Percentiles rank a stretch among this genome's conserved stretches.
Evolutionary conservation across 1,284 basidiomycete genomes (phyloP).

Genomic region (Cryptococcus sp.): DNA sequence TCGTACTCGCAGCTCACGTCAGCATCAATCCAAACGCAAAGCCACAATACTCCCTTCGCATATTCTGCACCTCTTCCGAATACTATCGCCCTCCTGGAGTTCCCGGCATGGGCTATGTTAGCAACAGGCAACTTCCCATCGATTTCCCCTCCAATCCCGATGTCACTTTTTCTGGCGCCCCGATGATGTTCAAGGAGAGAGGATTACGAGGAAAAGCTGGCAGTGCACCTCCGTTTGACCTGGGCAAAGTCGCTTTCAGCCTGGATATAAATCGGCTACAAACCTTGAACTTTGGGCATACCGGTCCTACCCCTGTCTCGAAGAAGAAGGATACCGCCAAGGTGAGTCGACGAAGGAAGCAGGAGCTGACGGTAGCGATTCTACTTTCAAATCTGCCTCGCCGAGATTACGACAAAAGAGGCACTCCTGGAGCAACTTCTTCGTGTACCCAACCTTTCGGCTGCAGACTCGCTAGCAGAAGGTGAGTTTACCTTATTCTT

Average conservation of each 20-base stretch:
- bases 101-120: constrained; percentile 38
- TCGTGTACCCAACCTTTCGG: constrained; percentile 18
- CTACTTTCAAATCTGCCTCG: constrained; percentile 74
- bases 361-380: constrained; percentile 59
- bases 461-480: constrained; percentile 17
- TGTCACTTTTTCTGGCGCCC: constrained; percentile 70
- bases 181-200: constrained; percentile 71
- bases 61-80: constrained; percentile 89
- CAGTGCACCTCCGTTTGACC: constrained; percentile 83
- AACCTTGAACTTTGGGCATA: constrained; percentile 78
- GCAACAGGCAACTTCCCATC: constrained; percentile 53
- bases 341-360: constrained; percentile 15
- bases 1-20: constrained; percentile 1
- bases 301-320: constrained; percentile 54
- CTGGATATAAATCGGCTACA: constrained; percentile 56
- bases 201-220: constrained; percentile 96
- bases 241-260: constrained; percentile 54
- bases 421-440: constrained; percentile 54
- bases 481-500: constrained; percentile 10
- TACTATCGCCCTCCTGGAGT: constrained; percentile 56
- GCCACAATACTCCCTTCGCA: constrained; percentile 53
- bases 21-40: constrained; percentile 22
- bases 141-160: constrained; percentile 91
- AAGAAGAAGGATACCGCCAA: constrained; percentile 44
- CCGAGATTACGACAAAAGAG: constrained; percentile 64